Percentiles rank a stretch among this genome's conserved stretches.
These are phyloP conservation scores for Stentor roeselii DNA, from an alignment of 73 alveolate genomes.

Conservation along the genomic window DNA sequence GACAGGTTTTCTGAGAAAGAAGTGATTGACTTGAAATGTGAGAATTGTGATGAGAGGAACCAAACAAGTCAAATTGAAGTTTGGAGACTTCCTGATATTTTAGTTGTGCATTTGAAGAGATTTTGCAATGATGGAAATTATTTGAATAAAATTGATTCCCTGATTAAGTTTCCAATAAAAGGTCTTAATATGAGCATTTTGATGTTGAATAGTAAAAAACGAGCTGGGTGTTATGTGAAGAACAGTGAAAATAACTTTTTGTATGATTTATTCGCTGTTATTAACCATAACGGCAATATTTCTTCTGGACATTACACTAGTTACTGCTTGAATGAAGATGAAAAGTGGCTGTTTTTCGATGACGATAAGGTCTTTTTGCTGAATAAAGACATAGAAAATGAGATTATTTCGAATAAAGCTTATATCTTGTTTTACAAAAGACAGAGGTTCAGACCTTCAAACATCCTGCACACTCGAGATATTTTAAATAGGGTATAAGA, in stretches of 20 bases:
- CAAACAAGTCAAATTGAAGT: neutral
- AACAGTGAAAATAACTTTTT: conserved; percentile 2
- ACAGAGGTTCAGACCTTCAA: conserved; percentile 42
- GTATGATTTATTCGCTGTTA: conserved; percentile 54
- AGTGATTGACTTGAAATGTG: neutral
- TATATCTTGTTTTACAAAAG: conserved; percentile 47
- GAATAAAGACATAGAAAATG: conserved; percentile 33
- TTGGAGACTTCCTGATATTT: conserved; percentile 49
- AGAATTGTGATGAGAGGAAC: neutral
- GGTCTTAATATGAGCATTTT: conserved; percentile 35
- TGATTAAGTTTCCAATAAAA: conserved; percentile 50
- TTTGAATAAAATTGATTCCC: conserved; percentile 46
- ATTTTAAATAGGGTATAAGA: neutral
- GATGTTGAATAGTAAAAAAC: conserved; percentile 1
- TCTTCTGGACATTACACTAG: conserved; percentile 62
- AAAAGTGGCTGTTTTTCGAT: conserved; percentile 35
- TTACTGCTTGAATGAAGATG: conserved; percentile 8
- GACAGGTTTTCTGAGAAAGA: neutral
- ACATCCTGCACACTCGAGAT: too few relatives aligned
- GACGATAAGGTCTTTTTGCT: conserved; percentile 40
- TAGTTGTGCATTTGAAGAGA: conserved; percentile 53
- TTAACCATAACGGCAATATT: conserved; percentile 43
- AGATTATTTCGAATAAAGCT: conserved; percentile 47
- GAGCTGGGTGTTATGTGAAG: neutral
- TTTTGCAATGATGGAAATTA: conserved; percentile 43